Conservation (phyloP, 768 basidiomycete species). For the Steccherinum ochraceum region DNA sequence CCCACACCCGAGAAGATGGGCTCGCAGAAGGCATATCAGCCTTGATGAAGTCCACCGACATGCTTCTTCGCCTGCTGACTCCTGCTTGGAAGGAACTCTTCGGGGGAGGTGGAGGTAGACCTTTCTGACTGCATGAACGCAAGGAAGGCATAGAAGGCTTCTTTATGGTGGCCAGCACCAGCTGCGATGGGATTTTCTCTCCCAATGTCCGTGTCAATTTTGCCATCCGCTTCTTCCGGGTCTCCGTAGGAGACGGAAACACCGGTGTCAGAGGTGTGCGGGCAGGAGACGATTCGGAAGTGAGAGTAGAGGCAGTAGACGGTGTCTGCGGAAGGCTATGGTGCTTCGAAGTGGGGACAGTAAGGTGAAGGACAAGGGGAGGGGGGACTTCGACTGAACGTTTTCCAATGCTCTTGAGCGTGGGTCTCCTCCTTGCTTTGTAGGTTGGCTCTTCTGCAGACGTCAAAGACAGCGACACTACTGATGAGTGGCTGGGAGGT, state of each 20-base stretch:
- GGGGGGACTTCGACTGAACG: slow-evolving; percentile 1
- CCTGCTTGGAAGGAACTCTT: background rate
- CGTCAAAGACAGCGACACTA: too few species aligned
- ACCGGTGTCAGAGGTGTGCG: slow-evolving; percentile 16
- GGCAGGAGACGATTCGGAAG: background rate
- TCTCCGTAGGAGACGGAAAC: slow-evolving; percentile 25
- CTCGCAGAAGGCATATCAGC: background rate
- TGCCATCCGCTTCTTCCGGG: slow-evolving; percentile 45
- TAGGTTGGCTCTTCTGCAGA: too few species aligned
- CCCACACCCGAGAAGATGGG: slow-evolving; percentile 16
- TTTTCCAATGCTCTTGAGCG: background rate
- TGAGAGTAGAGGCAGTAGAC: background rate
- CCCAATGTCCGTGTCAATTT: slow-evolving; percentile 54
- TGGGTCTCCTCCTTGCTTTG: background rate
- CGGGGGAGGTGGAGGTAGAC: background rate
- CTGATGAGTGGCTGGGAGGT: background rate
- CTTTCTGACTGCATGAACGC: background rate
- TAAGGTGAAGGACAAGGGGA: slow-evolving; percentile 10
- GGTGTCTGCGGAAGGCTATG: background rate
- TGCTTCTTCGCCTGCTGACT: slow-evolving; percentile 8
- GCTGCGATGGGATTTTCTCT: slow-evolving; percentile 51
- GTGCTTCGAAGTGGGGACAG: background rate
- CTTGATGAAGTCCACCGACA: slow-evolving; percentile 12
- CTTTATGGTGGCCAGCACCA: slow-evolving; percentile 31
- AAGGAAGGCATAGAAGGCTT: background rate